These are phyloP conservation scores for Nakazawaea laoshanensis DNA, from an alignment of 805 yeast species.

Conservation along the genomic window DNA sequence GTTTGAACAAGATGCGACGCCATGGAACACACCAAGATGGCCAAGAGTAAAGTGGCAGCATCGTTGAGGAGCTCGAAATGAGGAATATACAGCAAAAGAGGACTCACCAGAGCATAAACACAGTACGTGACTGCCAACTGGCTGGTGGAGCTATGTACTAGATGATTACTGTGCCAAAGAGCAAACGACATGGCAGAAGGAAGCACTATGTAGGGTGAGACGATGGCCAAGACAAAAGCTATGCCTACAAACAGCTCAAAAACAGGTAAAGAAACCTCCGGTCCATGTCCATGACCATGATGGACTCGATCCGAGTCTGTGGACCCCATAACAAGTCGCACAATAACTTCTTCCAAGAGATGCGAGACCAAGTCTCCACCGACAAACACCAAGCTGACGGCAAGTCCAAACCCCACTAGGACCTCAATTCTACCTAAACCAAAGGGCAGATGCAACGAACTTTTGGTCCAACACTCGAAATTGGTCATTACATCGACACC, in stretches of 20 bases:
- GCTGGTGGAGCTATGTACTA: slow-evolving; percentile 17
- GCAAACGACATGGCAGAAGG: slow-evolving; percentile 7
- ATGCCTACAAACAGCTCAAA: slow-evolving; percentile 22
- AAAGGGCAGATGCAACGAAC: slow-evolving; percentile 81
- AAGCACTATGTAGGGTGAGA: slow-evolving; percentile 20
- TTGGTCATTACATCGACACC: slow-evolving; percentile 78
- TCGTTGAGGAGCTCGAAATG: slow-evolving; percentile 28
- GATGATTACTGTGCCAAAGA: slow-evolving; percentile 9
- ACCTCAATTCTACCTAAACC: slow-evolving; percentile 92
- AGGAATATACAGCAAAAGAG: slow-evolving; percentile 19
- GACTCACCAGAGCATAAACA: slow-evolving; percentile 29
- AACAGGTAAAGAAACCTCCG: slow-evolving; percentile 15
- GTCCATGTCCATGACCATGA: slow-evolving; percentile 17
- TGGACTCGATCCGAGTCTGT: slow-evolving; percentile 18
- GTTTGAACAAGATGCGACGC: too few relatives aligned
- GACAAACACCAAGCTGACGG: slow-evolving; percentile 80
- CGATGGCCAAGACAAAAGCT: slow-evolving; percentile 21
- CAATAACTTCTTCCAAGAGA: slow-evolving; percentile 67
- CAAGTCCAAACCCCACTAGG: slow-evolving; percentile 76
- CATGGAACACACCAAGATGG: slow-evolving; percentile 33
- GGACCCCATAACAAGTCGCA: slow-evolving; percentile 27
- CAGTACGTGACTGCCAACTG: slow-evolving; percentile 36
- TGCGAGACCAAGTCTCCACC: slow-evolving; percentile 88
- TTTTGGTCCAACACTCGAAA: slow-evolving; percentile 83
- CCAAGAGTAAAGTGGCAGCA: slow-evolving; percentile 34